Base-by-base conservation (phyloP, 441 rosid species). In the Omphalea diandra region DNA sequence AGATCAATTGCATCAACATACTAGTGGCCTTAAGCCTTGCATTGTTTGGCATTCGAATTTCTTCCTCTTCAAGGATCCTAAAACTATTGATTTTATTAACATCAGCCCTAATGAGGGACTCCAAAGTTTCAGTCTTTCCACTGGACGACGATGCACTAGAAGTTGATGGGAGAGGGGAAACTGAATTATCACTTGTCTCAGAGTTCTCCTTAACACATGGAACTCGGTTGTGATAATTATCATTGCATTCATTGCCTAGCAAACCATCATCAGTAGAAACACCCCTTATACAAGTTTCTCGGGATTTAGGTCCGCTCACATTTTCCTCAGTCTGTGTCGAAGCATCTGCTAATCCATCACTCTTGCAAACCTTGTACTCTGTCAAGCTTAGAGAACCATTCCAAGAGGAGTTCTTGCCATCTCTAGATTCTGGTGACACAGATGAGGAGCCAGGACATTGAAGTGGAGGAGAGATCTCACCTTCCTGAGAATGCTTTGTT, bases 241-340 rank as follows among this genome's bases (percentile, higher is more conserved):
- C 80, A 57, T 74, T 64, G 79, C 75, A 62, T 56, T 81, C 88
- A 55, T 74, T 78, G 49, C 86, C 97, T 69, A 76, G 57, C 0
- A 82, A 78, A 10, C 83, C 82, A 65, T 89, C 96, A 67, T 89
- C 94, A 38, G 98, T 94, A 20, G 97, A 90, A 73, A 94, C 91
- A 64, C 99, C 99, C 81, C 97, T 86, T 15, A 90, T 85, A 70
- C 89, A 87, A 43, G 97, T 92, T 79, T 88, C 94, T 66, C 76
- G 50, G 4, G 83, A 56, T 73, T 73, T 84, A 67, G 79, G 77
- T 60, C 75, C 63, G 70, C 57, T 82, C 1, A 62, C 68, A 72
- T 77, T 84, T 79, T 90, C 97, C 74, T 91, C 97, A 0, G 98
- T 94, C 86, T 94, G 98, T 0, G 98, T 91, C 0, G 98, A 90